Evolutionary conservation across 2,329 filamentous ascomycete genomes (phyloP), one percentile per base, ranked within the genome.

Genomic region (Verticillium isaacii): DNA sequence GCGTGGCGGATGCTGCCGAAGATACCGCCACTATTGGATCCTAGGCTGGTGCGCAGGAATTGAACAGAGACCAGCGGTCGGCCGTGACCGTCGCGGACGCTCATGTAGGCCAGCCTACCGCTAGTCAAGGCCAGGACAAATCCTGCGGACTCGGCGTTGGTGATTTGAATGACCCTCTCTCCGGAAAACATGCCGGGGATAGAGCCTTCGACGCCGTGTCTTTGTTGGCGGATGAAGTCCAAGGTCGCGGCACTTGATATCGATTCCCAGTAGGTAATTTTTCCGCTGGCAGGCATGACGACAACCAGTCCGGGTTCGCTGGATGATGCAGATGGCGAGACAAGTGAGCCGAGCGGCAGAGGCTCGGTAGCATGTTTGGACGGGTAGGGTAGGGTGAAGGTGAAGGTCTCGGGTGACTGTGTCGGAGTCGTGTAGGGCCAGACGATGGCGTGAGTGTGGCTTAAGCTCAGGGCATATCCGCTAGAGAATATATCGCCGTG

Each of bases 201-300:
- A 2, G 80, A 79, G 56, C 91, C 87, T 70, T 96, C 92, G 17
- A 96, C 86, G 17, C 91, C 91, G 66, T 88, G 89, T 66, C 90
- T 88, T 70, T 91, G 90, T 72, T 96, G 90, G 66, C 90, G 89
- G 70, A 94, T 91, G 50, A 96, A 85, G 65, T 91, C 91, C 61
- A 96, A 83, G 1, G 92, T 92, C 45, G 93, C 91, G 11, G 92
- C 93, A 73, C 88, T 93, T 61, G 94, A 93, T 65, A 98, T 91
- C 45, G 92, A 96, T 73, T 98, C 95, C 93, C 95, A 98, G 74
- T 95, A 98, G 55, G 92, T 89, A 59, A 98, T 87, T 74, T 89
- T 93, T 59, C 95, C 95, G 57, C 84, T 93, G 19, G 85, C 86
- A 14, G 94, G 91, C 78, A 94, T 91, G 41, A 98, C 83, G 41